These are phyloP conservation scores for Gamarada debralockiae DNA, from an alignment of 495 filamentous ascomycete genomes.

Conservation along the genomic window DNA sequence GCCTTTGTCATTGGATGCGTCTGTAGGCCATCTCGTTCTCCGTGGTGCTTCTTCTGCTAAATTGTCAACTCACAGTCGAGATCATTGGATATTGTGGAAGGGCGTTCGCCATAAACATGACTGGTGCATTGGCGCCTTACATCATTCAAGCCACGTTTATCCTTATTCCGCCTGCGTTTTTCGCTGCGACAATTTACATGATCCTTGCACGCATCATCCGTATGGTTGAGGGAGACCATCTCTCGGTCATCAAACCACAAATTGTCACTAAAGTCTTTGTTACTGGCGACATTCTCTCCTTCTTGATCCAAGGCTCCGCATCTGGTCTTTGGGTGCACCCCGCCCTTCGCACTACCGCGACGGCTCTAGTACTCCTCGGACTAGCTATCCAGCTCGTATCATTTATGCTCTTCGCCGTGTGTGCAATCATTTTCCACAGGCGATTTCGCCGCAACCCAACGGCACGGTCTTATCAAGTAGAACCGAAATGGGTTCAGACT, in stretches of 20 bases:
- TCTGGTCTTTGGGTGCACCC: constrained; percentile 13
- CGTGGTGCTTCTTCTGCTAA: background rate
- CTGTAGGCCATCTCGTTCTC: background rate
- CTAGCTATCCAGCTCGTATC: constrained; percentile 47
- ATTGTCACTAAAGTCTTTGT: constrained; percentile 43
- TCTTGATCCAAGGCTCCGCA: constrained; percentile 33
- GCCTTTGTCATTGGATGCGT: background rate
- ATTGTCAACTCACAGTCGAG: constrained; percentile 26
- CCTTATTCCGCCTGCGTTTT: constrained; percentile 44
- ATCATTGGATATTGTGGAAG: constrained; percentile 41
- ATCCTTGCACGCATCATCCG: constrained; percentile 42
- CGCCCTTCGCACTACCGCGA: constrained; percentile 26
- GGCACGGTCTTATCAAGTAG: constrained; percentile 2
- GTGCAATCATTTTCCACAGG: constrained; percentile 25
- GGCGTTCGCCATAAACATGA: constrained; percentile 31
- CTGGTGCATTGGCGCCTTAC: constrained; percentile 38
- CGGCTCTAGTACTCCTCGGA: constrained; percentile 42
- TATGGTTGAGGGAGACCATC: constrained; percentile 38
- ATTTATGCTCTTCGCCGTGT: constrained; percentile 49
- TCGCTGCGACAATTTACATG: constrained; percentile 54
- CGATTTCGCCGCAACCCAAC: constrained; percentile 15
- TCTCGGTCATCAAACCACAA: constrained; percentile 29
- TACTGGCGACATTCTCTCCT: constrained; percentile 37
- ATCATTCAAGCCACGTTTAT: constrained; percentile 43
- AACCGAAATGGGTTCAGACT: constrained; percentile 44